These are phyloP conservation scores for Apiotrichum sp. DNA, from an alignment of 1,284 basidiomycete species.

Conservation along the genomic window DNA sequence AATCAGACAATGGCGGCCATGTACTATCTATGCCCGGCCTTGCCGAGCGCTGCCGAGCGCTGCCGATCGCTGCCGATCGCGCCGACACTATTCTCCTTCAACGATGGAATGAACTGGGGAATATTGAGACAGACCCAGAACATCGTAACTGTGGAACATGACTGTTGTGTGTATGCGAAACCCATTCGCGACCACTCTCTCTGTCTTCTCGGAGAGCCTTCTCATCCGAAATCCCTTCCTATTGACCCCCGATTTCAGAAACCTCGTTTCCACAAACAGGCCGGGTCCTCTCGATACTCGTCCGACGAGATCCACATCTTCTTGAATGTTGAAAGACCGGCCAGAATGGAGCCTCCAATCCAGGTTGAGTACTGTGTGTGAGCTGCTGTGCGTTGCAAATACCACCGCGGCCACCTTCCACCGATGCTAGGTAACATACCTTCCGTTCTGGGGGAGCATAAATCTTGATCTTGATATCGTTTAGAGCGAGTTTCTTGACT, in stretches of 20 bases:
- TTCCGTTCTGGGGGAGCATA: constrained; percentile 99
- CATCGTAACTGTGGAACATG: too few relatives aligned
- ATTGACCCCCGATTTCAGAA: neutral
- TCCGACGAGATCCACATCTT: constrained; percentile 99
- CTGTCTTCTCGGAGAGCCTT: neutral
- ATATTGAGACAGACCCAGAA: too few relatives aligned
- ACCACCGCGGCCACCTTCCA: too few relatives aligned
- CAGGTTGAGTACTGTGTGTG: constrained; percentile 76
- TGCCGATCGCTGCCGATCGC: too few relatives aligned
- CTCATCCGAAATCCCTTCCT: neutral
- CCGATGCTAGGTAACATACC: constrained; percentile 22
- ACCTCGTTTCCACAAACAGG: neutral
- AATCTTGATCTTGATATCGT: constrained; percentile 98
- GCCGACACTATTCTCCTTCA: too few relatives aligned
- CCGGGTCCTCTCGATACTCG: constrained; percentile 98
- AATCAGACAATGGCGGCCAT: neutral
- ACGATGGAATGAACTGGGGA: too few relatives aligned
- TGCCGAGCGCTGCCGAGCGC: neutral
- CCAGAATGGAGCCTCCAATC: constrained; percentile 96
- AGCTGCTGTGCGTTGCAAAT: neutral
- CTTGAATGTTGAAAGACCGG: constrained; percentile 94
- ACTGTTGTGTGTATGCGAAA: too few relatives aligned
- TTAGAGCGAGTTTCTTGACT: constrained; percentile 91
- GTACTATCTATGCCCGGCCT: neutral
- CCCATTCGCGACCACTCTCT: too few relatives aligned